Evolutionary conservation across 2,329 filamentous ascomycete genomes (phyloP), one percentile per base, ranked within the genome.

Genomic region (Verticillium dahliae): DNA sequence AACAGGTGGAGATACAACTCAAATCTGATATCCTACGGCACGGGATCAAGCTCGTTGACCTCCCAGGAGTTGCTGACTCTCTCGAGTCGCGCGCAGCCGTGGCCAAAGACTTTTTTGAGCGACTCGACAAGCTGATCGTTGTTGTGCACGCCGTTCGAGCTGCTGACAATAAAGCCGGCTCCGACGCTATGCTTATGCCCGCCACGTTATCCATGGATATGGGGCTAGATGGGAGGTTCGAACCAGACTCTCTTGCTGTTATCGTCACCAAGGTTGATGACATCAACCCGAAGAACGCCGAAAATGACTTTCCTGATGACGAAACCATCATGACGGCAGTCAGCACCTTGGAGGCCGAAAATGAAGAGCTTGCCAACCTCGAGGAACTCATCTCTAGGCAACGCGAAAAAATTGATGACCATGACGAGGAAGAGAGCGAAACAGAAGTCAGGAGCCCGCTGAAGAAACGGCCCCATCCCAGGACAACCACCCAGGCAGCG

Each of bases 31-130:
- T 68, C 7, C 62, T 68, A 1, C 52, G 58, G 11, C n/a, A 63
- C 39, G 63, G 65, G 1, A 39, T 68, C 6, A 61, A 63, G 22
- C 58, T 68, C 0, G 65, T 68, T 2, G 65, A 68, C 18, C 56
- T 68, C 1, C 67, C 67, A 1, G 65, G 67, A 1, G 27, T 57
- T n/a, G 59, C 60, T n/a, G 67, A 68, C 31, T 61, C 63, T 2
- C 57, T 65, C 1, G 62, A 61, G 11, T 52, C 57, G 1, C 61
- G 67, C 2, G 61, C 62, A 7, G 50, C 64, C 7, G 60, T 65
- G 1, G 65, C 65, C 0, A 41, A 45, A 1, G 15, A 37, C 1
- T 67, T 56, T 37, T 55, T 59, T 15, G 18, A 61, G 6, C 59
- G 56, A 9, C 58, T 68, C 0, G 62, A 66, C 22, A 60, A 60